Conservation (phyloP, 2,329 filamentous ascomycete species). For the Cercospora beticola region DNA sequence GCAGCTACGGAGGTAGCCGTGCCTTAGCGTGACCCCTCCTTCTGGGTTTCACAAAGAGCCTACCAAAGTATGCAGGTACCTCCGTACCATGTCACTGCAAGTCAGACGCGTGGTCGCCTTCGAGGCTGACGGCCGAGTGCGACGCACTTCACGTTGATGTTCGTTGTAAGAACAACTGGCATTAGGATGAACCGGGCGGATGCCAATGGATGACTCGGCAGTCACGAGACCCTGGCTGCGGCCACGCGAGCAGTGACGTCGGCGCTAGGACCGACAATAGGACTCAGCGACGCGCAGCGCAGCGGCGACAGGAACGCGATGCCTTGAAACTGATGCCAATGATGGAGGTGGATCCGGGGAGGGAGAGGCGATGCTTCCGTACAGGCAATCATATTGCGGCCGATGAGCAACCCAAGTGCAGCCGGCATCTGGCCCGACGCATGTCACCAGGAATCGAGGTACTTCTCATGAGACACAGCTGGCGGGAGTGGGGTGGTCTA, state of each 20-base stretch:
- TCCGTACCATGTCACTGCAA: neutral
- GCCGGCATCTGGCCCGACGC: slow-evolving; percentile 3
- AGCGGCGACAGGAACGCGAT: neutral
- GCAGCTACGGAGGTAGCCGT: neutral
- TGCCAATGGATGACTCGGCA: neutral
- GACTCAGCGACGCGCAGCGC: neutral
- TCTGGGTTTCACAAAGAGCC: neutral
- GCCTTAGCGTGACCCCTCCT: slow-evolving; percentile 6
- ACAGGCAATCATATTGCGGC: neutral
- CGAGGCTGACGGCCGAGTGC: neutral
- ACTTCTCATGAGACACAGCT: slow-evolving; percentile 7
- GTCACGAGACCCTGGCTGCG: neutral
- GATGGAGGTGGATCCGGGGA: neutral
- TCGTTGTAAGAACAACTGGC: neutral
- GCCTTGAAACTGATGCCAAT: neutral
- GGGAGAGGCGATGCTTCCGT: neutral
- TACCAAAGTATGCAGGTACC: slow-evolving; percentile 3
- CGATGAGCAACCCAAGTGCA: slow-evolving; percentile 7
- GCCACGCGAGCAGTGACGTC: slow-evolving; percentile 6
- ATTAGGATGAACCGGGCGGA: neutral
- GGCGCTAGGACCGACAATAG: slow-evolving; percentile 1
- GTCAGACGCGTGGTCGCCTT: neutral
- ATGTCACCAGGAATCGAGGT: slow-evolving; percentile 2
- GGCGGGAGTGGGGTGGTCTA: neutral
- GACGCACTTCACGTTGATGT: neutral